phyloP scores from a whole-genome alignment of 306 rosid genomes.

The Betula pendula region DNA sequence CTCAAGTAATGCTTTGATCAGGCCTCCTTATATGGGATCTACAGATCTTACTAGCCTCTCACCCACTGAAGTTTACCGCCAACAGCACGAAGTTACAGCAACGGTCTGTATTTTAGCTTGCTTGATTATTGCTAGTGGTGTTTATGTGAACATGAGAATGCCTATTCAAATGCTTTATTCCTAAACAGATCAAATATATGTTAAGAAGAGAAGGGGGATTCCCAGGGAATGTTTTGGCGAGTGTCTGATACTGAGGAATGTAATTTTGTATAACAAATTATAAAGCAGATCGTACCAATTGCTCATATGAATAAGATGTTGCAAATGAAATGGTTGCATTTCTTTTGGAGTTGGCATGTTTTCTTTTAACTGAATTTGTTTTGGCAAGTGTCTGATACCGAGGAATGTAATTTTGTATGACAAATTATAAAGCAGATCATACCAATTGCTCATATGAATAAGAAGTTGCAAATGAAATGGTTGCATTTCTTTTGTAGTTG shows the following conservation, averaged over 20 bases:
- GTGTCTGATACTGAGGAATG: background rate
- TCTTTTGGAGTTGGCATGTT: background rate
- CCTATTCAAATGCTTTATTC: background rate
- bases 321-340: conserved; percentile 16
- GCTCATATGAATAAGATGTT: background rate
- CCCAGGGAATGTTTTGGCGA: background rate
- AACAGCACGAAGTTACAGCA: conserved; percentile 91
- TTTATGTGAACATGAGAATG: background rate
- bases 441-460: background rate
- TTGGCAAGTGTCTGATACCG: background rate
- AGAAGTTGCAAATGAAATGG: background rate
- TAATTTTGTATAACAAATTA: background rate
- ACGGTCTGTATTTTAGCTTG: conserved; percentile 55
- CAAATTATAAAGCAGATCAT: background rate
- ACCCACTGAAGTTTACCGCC: conserved; percentile 78
- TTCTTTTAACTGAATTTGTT: background rate
- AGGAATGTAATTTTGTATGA: background rate
- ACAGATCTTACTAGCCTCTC: conserved; percentile 65
- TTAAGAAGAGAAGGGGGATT: background rate
- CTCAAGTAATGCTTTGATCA: conserved; percentile 48
- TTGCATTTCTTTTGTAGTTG: conserved; percentile 8
- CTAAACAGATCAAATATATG: background rate
- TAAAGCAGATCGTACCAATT: background rate
- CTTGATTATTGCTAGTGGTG: conserved; percentile 1
- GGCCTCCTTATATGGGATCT: conserved; percentile 62